Conservation (phyloP, 176 grass and related monocot species). For the Eleusine indica region DNA sequence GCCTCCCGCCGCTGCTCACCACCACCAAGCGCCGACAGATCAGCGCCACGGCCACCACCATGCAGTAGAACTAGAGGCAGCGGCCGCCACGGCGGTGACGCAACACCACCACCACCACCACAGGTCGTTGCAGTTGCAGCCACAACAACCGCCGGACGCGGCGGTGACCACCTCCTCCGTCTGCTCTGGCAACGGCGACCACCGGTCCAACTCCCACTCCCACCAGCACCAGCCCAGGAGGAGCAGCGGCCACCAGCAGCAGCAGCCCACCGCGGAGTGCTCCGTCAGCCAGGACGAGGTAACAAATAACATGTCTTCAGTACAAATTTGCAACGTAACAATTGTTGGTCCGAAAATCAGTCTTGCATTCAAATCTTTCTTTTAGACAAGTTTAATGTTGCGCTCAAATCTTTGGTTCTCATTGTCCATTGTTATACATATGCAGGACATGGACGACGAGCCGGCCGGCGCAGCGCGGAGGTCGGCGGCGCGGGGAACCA, state of each 20-base stretch:
- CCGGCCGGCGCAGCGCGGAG: not conserved
- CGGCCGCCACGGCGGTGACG: not conserved
- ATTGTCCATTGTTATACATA: not conserved
- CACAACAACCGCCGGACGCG: not conserved
- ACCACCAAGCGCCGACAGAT: not conserved
- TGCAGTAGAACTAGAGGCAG: not conserved
- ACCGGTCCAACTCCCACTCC: not conserved
- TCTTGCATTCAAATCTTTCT: no score
- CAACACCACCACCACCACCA: not conserved
- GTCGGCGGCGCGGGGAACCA: conserved; percentile 38
- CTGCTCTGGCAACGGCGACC: conserved; percentile 51
- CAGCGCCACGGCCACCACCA: not conserved
- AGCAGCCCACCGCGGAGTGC: conserved; percentile 8
- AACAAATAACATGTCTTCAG: not conserved
- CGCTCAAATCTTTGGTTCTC: no score
- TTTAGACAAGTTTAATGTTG: no score
- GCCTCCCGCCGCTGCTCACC: not conserved
- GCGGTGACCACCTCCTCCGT: conserved; percentile 39
- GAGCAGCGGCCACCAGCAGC: not conserved
- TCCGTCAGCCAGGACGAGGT: conserved; percentile 50
- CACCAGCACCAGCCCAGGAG: not conserved
- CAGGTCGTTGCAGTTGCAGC: not conserved
- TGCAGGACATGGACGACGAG: conserved; percentile 55
- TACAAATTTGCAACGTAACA: no score
- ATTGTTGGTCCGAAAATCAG: no score